Evolutionary conservation across 2,329 filamentous ascomycete species (phyloP), one percentile per base, ranked within the genome.

Genomic region (Neodidymelliopsis sp.): DNA sequence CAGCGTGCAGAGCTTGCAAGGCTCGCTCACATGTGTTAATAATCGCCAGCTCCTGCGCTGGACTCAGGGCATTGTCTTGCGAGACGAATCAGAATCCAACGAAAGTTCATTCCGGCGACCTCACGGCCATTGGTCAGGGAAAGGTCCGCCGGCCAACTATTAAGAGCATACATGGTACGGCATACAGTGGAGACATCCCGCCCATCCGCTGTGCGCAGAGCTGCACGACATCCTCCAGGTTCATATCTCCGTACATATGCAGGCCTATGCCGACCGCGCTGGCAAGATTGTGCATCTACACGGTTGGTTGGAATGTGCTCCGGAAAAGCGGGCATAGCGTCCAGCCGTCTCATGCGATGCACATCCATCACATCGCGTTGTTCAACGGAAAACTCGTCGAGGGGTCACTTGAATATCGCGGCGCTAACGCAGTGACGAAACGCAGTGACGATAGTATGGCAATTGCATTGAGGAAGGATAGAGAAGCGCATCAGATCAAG

Each of bases 171-270:
- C 43, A 22, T 39, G 33, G 18, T 20, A 48, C 19, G 30, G 44
- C 37, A 36, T 19, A 12, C 20, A 15, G 44, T 35, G 29, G 34
- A 15, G 19, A 38, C 35, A 10, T 34, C 28, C 28, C 43, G 43
- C 35, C 39, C 35, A 33, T 16, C 30, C 35, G 30, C 37, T 30
- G n/a, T n/a, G 30, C 34, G 12, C 20, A 35, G 23, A 28, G 20
- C 30, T 31, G 37, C 37, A 48, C 37, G 30, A 42, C 37, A 48
- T 36, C 13, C 11, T n/a, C 15, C 19, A 31, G 36, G n/a, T n/a
- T n/a, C n/a, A n/a, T n/a, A n/a, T n/a, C n/a, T n/a, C n/a, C n/a
- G 22, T 15, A 25, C 4, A n/a, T 10, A 22, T 43, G 16, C 10
- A 23, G 13, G 36, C 22, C 29, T 24, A 20, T 24, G 24, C n/a